These are phyloP conservation scores for Nicotiana obtusifolia DNA, from an alignment of 257 asterid species.

Conservation along the genomic window DNA sequence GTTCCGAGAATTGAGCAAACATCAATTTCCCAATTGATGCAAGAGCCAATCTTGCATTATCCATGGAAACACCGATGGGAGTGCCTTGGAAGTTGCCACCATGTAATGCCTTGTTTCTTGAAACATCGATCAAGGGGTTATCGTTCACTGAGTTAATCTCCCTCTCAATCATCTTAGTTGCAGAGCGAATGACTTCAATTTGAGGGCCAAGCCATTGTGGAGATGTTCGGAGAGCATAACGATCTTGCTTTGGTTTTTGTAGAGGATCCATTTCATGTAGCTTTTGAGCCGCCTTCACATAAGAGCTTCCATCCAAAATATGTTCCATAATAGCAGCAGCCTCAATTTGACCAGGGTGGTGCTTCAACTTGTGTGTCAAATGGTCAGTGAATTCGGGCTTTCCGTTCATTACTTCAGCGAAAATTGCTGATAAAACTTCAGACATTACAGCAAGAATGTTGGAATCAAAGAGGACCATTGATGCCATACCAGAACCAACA, in stretches of 20 bases:
- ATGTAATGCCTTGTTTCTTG: constrained; percentile 45
- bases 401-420: constrained; percentile 54
- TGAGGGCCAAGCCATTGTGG: constrained; percentile 56
- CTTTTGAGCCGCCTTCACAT: constrained; percentile 34
- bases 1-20: constrained; percentile 46
- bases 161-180: constrained; percentile 51
- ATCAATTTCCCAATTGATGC: constrained; percentile 43
- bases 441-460: constrained; percentile 31
- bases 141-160: constrained; percentile 53
- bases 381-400: constrained; percentile 48
- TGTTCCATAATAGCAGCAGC: constrained; percentile 57
- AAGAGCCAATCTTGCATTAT: constrained; percentile 39
- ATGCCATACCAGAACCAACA: constrained; percentile 52
- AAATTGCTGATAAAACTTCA: constrained; percentile 42
- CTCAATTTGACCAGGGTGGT: constrained; percentile 51
- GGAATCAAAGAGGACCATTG: constrained; percentile 39
- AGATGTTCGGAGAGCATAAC: constrained; percentile 46
- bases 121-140: constrained; percentile 45
- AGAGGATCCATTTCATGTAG: constrained; percentile 42
- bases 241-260: constrained; percentile 45
- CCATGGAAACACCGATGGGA: constrained; percentile 52
- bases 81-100: constrained; percentile 55
- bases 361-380: constrained; percentile 45
- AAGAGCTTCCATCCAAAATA: constrained; percentile 38
- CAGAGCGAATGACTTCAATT: constrained; percentile 41